Conservation (phyloP, 352 stramenopile species). For the Phytophthora hybrid region DNA sequence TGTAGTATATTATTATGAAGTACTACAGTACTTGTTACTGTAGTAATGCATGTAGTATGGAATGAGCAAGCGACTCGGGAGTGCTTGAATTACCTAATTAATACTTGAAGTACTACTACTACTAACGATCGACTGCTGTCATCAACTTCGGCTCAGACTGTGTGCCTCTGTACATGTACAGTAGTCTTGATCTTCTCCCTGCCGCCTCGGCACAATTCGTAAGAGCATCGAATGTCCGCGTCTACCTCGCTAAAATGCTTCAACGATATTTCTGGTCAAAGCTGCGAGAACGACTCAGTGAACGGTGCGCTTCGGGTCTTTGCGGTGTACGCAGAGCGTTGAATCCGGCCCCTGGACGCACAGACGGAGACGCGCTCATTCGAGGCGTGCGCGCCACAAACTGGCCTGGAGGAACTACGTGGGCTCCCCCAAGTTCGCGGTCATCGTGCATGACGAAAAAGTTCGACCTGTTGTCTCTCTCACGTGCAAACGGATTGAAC, state of each 20-base stretch:
- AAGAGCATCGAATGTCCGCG: too few relatives aligned
- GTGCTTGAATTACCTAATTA: neutral
- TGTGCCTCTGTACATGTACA: too few relatives aligned
- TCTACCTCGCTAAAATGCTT: neutral
- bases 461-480: constrained; percentile 43
- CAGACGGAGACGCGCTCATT: constrained; percentile 24
- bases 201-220: neutral
- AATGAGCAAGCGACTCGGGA: neutral
- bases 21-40: too few relatives aligned
- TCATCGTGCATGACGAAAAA: constrained; percentile 66
- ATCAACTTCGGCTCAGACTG: too few relatives aligned
- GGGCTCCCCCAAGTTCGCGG: constrained; percentile 29
- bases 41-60: too few relatives aligned
- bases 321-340: constrained; percentile 21
- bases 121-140: neutral
- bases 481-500: constrained; percentile 59
- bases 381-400: constrained; percentile 26
- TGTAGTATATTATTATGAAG: too few relatives aligned
- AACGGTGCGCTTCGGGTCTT: constrained; percentile 1
- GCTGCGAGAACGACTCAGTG: neutral
- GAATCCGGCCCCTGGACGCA: constrained; percentile 15
- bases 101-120: neutral
- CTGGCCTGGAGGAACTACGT: constrained; percentile 46
- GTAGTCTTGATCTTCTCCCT: neutral
- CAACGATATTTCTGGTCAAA: neutral